Percentiles rank a stretch among this genome's conserved stretches.
Evolutionary conservation across 306 rosid genomes (phyloP).

Genomic region (Castanopsis chinensis): DNA sequence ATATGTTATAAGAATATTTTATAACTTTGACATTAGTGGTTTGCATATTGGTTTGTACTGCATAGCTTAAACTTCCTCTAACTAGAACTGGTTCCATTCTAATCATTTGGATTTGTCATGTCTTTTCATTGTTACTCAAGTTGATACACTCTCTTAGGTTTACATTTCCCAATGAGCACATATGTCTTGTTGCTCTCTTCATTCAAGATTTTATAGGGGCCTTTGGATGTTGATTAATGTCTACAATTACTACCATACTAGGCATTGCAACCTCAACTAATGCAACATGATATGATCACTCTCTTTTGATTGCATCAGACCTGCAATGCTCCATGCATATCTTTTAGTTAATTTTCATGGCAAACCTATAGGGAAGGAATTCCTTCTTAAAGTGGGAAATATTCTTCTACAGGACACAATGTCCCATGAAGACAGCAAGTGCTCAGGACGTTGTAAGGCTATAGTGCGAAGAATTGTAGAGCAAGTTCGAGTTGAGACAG

Average conservation of each 20-base stretch:
- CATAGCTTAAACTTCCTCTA: background rate
- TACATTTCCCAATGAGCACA: background rate
- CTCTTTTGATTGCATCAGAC: background rate
- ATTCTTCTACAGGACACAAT: constrained; percentile 39
- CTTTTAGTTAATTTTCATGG: background rate
- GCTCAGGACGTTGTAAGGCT: constrained; percentile 86
- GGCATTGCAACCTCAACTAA: background rate
- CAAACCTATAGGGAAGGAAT: constrained; percentile 3
- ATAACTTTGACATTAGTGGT: background rate
- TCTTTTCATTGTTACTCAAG: background rate
- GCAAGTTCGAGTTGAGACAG: constrained; percentile 85
- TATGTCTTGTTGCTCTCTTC: background rate
- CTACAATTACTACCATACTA: background rate
- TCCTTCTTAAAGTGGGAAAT: background rate
- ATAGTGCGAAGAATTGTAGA: constrained; percentile 72
- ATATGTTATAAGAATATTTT: background rate
- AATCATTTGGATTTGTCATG: no score
- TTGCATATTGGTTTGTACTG: background rate
- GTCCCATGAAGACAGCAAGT: constrained; percentile 43
- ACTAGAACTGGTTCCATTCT: background rate
- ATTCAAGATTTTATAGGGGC: background rate
- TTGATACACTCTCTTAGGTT: background rate
- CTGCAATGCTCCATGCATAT: background rate
- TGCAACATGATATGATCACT: background rate
- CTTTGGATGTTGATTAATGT: background rate